Conservation (phyloP, 192 early-diverging fungal species). For the Podila epigama region DNA sequence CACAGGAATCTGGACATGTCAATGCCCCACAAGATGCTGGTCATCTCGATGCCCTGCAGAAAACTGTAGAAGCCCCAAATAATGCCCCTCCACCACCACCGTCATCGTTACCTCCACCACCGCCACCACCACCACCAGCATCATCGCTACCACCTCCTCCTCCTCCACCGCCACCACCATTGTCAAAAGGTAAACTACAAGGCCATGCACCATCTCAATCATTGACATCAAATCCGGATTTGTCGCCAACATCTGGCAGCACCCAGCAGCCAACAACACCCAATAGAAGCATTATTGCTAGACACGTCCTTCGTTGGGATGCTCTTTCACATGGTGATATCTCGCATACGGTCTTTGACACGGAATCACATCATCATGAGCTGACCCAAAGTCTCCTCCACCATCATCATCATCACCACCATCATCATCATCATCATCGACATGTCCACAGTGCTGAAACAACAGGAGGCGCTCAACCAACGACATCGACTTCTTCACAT, state of each 20-base stretch:
- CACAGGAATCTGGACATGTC: no score
- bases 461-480: background rate
- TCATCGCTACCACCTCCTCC: background rate
- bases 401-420: background rate
- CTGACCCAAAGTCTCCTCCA: conserved; percentile 1
- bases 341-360: conserved; percentile 41
- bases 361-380: conserved; percentile 5
- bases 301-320: conserved; percentile 39
- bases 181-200: background rate
- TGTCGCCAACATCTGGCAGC: background rate
- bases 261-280: background rate
- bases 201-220: background rate
- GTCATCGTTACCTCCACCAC: background rate
- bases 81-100: background rate
- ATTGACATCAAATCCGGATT: background rate
- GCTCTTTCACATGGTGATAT: conserved; percentile 34
- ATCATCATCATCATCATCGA: background rate
- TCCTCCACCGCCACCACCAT: background rate
- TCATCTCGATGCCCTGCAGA: no score
- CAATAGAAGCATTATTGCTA: conserved; percentile 21
- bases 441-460: background rate
- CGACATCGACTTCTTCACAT: no score
- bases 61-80: background rate
- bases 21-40: no score
- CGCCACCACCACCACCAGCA: background rate